Conservation (phyloP, 306 rosid species). For the Geum urbanum region DNA sequence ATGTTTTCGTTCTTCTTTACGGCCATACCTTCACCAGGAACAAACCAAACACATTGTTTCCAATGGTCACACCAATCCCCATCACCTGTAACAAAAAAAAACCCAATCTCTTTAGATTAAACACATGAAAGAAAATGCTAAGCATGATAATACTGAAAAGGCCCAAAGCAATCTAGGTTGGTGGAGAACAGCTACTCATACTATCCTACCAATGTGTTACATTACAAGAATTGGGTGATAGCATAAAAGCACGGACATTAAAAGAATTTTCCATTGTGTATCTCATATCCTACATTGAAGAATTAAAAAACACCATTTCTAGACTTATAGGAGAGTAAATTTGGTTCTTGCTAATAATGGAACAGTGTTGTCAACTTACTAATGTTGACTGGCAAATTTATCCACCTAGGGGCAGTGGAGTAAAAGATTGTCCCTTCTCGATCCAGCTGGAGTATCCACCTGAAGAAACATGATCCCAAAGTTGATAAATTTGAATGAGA, state of each 20-base stretch:
- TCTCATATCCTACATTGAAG: conserved; percentile 3
- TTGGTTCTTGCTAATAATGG: neutral
- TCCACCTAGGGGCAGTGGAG: conserved; percentile 92
- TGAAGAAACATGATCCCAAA: conserved; percentile 19
- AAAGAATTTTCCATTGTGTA: neutral
- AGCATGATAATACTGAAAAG: neutral
- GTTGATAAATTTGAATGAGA: conserved; percentile 7
- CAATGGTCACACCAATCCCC: conserved; percentile 93
- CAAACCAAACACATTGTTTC: conserved; percentile 99
- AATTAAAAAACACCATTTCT: neutral
- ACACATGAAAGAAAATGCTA: neutral
- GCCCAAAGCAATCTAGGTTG: neutral
- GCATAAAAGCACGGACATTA: neutral
- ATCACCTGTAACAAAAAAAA: conserved; percentile 48
- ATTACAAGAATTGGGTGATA: neutral
- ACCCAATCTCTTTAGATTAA: conserved; percentile 10
- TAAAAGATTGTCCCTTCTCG: conserved; percentile 71
- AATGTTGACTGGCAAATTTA: conserved; percentile 33
- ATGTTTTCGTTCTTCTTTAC: conserved; percentile 50
- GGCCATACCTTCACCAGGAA: conserved; percentile 63
- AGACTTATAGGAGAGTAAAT: conserved; percentile 1
- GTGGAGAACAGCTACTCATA: neutral
- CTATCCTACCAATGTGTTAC: neutral
- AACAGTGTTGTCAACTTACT: conserved; percentile 37
- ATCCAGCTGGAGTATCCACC: conserved; percentile 98